Evolutionary conservation across 176 grass and related monocot genomes (phyloP), one percentile per base, ranked within the genome.

Genomic region (Lolium perenne): DNA sequence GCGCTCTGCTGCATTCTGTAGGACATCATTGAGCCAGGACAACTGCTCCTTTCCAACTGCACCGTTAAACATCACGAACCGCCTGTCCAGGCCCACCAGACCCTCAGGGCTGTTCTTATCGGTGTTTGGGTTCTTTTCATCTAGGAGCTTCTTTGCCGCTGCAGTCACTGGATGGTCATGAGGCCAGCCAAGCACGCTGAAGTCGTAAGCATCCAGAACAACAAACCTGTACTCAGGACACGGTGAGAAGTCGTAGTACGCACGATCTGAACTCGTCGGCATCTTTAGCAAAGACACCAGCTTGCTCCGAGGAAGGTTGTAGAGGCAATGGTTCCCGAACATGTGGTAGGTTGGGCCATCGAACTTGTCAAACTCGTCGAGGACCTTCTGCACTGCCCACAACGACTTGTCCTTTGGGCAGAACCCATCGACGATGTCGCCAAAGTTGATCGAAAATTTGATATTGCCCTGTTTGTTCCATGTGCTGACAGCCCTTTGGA

Each of bases 301-400:
- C 82, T 94, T 57, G 69, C 54, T 87, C 38, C 93, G 84, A 5
- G 96, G 96, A 77, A 98, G 93, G 75, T 98, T 98, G 71, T 98
- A 98, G 10, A 98, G 96, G 88, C 96, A 98, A 62, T 98, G 96
- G 71, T 98, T 98, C 58, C 96, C 96, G 40, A 98, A 81, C 93
- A 98, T 98, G 88, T 98, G 96, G 58, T 98, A 98, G 23, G 89
- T 80, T 6, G 90, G 88, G 15, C 93, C 91, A 15, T 94, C 54
- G 18, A 98, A 95, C 70, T 87, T 94, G 12, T 94, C 88, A 61
- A 98, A 98, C 47, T 98, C 96, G 5, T 86, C 46, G 5, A 98
- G 56, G 25, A 98, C 90, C 76, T 94, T 95, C 73, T 95, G 78
- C 61, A 95, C 63, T 0, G 91, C 77, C 41, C 54, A 86, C 56